Base-by-base conservation (phyloP, 495 filamentous ascomycete species). In the Trichocladium uniseriatum region DNA sequence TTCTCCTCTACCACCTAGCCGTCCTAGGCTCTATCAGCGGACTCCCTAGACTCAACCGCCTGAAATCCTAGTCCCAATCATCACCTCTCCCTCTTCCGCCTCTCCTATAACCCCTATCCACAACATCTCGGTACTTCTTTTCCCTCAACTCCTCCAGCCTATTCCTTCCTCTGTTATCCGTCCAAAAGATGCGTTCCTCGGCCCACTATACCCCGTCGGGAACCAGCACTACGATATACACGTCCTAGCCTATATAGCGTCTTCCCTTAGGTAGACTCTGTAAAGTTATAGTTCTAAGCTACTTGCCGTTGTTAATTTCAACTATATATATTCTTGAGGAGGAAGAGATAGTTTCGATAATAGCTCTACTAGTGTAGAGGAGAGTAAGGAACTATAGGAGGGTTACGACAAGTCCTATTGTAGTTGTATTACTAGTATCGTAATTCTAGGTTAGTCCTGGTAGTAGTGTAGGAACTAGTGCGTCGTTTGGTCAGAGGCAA, bases 111-210 rank as follows among this genome's bases (percentile, higher is more conserved):
- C 7, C 39, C 13, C 43, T 13, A 0, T 52, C 46, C 16, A 57
- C 46, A 0, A 51, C 42, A 44, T 45, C 28, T 16, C 35, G 24
- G n/a, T 42, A 53, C 28, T 39, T 49, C 20, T 34, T 45, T 14
- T 51, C 42, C 20, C 44, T 21, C 13, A 58, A 8, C 32, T 58
- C 55, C 0, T 13, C 35, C 5, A 58, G 6, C 24, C 15, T 32
- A 0, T 22, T 44, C n/a, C n/a, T 2, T 1, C 11, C 5, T 48
- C n/a, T n/a, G n/a, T n/a, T 44, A 13, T 54, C 55, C 1, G 50
- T 46, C 55, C 55, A 58, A n/a, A 58, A 51, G 2, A 58, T 45
- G 35, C 36, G 40, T 29, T 58, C 51, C 11, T 48, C 48, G 0
- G 40, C 51, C 55, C 55, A 58, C 11, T 13, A 21, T 6, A 42